A percentile compares a stretch with the other conserved stretches of the same genome.
Conservation (phyloP, 2,329 filamentous ascomycete genomes). For the Hortaea werneckii region DNA sequence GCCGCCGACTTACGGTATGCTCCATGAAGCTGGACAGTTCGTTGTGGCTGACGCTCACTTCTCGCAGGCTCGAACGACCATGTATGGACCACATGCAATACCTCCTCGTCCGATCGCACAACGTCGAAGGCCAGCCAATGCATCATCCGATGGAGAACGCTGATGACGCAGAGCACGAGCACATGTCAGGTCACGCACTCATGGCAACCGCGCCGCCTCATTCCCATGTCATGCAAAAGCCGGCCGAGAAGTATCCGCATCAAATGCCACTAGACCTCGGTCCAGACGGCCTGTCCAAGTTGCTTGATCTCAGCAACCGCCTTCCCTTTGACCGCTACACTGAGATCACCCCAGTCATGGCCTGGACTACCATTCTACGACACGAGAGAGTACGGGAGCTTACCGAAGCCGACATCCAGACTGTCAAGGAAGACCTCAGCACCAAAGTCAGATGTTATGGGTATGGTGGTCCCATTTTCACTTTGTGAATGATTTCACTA, state of each 20-base stretch:
- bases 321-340: slow-evolving; percentile 63
- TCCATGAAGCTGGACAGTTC: slow-evolving; percentile 7
- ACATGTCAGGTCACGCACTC: slow-evolving; percentile 66
- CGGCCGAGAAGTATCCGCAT: slow-evolving; percentile 49
- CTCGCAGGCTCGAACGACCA: slow-evolving; percentile 69
- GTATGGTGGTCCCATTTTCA: slow-evolving; percentile 38
- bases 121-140: slow-evolving; percentile 27
- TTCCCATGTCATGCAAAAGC: slow-evolving; percentile 46
- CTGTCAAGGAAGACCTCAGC: slow-evolving; percentile 61
- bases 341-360: slow-evolving; percentile 92
- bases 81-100: slow-evolving; percentile 88
- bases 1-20: slow-evolving; percentile 5
- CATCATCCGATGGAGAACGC: slow-evolving; percentile 31
- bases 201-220: slow-evolving; percentile 86
- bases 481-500: neutral
- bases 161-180: slow-evolving; percentile 51
- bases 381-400: slow-evolving; percentile 61
- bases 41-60: slow-evolving; percentile 10
- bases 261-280: slow-evolving; percentile 66
- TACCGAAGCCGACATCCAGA: slow-evolving; percentile 56
- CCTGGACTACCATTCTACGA: slow-evolving; percentile 68
- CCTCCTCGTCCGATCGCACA: slow-evolving; percentile 52
- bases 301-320: slow-evolving; percentile 74
- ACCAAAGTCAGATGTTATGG: slow-evolving; percentile 87
- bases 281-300: slow-evolving; percentile 64